Evolutionary conservation across 306 rosid genomes (phyloP), one percentile per base, ranked within the genome.

Genomic region (Argentina anserina): DNA sequence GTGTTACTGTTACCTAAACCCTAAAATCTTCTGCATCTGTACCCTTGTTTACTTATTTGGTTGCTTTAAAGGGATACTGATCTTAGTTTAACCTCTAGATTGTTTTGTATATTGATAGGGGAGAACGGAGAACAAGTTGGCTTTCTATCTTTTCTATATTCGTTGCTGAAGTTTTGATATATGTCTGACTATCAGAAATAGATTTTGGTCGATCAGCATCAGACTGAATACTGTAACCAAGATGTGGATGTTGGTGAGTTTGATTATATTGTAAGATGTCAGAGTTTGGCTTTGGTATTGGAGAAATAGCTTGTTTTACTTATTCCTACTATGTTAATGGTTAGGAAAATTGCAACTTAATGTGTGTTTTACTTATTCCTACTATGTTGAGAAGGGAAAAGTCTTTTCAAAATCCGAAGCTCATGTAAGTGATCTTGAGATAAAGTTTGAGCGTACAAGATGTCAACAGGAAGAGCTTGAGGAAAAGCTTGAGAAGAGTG

Each of bases 261-360:
- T 5, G 65, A 59, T 59, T 59, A 3, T 59, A 59, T 2, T 13
- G 0, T 14, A 58, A 58, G 64, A 26, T 28, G 39, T 9, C 10
- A 4, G 14, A 28, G n/a, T 59, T 15, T 59, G 65, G 20, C 9
- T 58, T 58, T 58, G 15, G 45, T 14, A 39, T 39, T 29, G 23
- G 37, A 0, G 25, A 41, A 25, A 34, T 25, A 3, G 34, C 18
- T 56, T 56, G 13, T 15, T 4, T 56, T 56, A 25, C 2, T 6
- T 56, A 11, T 11, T 4, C 58, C 21, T 56, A 18, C 50, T 75
- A 36, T 49, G 43, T 71, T 64, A 55, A 83, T 91, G 79, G 64
- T 80, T 82, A 39, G 77, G 56, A 33, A 72, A 1, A 62, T 65
- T 86, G 80, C 86, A 79, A 79, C 72, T 79, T 80, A 65, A 12